These are phyloP conservation scores for Geum urbanum DNA, from an alignment of 306 rosid genomes.

Conservation along the genomic window DNA sequence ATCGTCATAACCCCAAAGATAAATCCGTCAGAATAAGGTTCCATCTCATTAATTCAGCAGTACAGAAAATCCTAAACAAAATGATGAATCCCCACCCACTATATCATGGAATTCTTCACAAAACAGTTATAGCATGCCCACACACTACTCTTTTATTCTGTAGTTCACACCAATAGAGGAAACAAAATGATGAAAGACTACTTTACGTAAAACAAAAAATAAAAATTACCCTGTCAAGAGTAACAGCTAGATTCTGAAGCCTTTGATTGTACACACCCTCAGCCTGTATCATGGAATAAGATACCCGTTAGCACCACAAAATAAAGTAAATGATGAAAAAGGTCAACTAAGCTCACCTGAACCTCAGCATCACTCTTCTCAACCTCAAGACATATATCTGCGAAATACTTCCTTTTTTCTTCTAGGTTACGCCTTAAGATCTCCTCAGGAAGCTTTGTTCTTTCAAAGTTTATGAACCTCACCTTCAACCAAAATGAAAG, in stretches of 20 bases:
- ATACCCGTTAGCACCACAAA: background rate
- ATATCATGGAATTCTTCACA: background rate
- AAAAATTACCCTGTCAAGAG: slow-evolving; percentile 86
- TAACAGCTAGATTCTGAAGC: slow-evolving; percentile 97
- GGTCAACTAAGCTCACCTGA: slow-evolving; percentile 54
- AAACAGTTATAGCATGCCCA: slow-evolving; percentile 1
- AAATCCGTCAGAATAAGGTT: slow-evolving; percentile 1
- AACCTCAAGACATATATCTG: slow-evolving; percentile 83
- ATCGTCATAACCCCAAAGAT: slow-evolving; percentile 19
- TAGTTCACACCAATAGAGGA: background rate
- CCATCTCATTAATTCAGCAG: background rate
- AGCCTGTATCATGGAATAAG: slow-evolving; percentile 55
- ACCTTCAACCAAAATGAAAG: slow-evolving; percentile 56
- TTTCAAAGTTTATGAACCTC: slow-evolving; percentile 83
- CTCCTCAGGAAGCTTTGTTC: slow-evolving; percentile 93
- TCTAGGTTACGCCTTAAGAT: slow-evolving; percentile 80
- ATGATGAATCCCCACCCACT: slow-evolving; percentile 3
- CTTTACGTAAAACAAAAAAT: background rate
- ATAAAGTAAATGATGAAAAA: background rate
- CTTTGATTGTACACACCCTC: slow-evolving; percentile 99
- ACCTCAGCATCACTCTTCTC: slow-evolving; percentile 96
- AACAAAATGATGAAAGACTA: background rate
- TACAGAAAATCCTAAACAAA: background rate
- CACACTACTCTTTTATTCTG: background rate
- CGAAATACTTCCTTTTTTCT: slow-evolving; percentile 80